phyloP scores from a whole-genome alignment of 2,329 filamentous ascomycete species.

The Ciborinia camelliae region DNA sequence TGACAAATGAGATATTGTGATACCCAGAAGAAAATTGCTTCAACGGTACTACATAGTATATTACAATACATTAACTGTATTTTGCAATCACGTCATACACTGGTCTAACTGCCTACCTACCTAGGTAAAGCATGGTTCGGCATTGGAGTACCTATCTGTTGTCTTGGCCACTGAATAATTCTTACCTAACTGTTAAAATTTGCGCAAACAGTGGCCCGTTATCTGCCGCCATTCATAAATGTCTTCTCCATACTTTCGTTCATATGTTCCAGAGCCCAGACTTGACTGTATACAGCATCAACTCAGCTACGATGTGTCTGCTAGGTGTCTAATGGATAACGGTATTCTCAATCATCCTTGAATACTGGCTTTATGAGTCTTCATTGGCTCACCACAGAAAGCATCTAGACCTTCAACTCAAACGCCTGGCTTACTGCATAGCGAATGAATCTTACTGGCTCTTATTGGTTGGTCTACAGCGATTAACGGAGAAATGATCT shows the following conservation, averaged over 20 bases:
- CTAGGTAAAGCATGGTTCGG: neutral
- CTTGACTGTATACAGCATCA: neutral
- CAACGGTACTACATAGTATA: neutral
- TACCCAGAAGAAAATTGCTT: neutral
- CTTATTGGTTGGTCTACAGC: neutral
- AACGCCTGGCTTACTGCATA: constrained; percentile 5
- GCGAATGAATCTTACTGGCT: neutral
- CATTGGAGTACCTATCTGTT: neutral
- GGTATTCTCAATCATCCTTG: neutral
- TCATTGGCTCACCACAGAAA: neutral
- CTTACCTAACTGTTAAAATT: constrained; percentile 1
- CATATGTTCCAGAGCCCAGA: constrained; percentile 7
- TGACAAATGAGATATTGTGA: neutral
- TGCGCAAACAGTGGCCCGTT: neutral
- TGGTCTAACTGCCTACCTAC: neutral
- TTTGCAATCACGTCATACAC: neutral
- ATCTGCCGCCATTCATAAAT: neutral
- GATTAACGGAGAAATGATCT: neutral
- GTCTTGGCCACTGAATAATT: neutral
- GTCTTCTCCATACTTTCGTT: constrained; percentile 12
- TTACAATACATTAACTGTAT: neutral
- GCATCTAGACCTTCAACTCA: neutral
- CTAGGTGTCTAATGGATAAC: neutral
- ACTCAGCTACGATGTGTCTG: neutral
- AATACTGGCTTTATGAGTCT: neutral